Evolutionary conservation across 371 early-diverging fungal species (phyloP), one percentile per base, ranked within the genome.

Genomic region (Polyrhizophydium stewartii): DNA sequence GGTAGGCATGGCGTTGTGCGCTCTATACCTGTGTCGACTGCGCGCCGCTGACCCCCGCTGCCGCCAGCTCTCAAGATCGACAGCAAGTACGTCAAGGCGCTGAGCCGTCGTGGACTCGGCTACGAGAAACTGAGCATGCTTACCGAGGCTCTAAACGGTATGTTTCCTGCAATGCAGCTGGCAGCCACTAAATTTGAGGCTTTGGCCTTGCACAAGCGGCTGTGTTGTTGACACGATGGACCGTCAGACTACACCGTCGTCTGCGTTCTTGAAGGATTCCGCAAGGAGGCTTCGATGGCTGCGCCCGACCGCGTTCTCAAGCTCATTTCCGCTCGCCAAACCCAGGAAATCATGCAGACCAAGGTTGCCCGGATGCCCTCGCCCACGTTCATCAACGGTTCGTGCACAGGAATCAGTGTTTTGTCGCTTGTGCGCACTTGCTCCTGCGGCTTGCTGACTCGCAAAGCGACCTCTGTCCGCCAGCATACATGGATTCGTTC

Each of bases 221-320:
- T 33, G 56, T n/a, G 9, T 9, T 47, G 46, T 38, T 47, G 16
- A 1, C 25, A 9, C 28, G 46, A 30, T 41, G 19, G 32, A 10
- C 10, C 47, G 16, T 17, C 55, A 87, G 96, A 96, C 72, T 94
- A 86, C 63, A 94, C 94, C 17, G 89, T 91, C 9, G 86, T 91
- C 17, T 95, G 96, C 75, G 91, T 96, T 65, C 78, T 96, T 27
- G 96, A 96, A 60, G 91, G 90, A 51, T 96, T 95, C 83, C 89
- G 87, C 59, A 93, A 92, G 70, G 88, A 89, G 41, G 64, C 78
- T 51, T 88, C 92, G 25, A 84, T 92, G 22, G 76, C 82, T 56
- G 81, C 94, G 5, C 92, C 93, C 72, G 98, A 97, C 65, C 89
- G 95, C 47, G 79, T 93, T 61, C 75, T 96, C 66, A 92, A 92